Conservation (phyloP, 805 yeast species). For the Cephaloascus albidus region DNA sequence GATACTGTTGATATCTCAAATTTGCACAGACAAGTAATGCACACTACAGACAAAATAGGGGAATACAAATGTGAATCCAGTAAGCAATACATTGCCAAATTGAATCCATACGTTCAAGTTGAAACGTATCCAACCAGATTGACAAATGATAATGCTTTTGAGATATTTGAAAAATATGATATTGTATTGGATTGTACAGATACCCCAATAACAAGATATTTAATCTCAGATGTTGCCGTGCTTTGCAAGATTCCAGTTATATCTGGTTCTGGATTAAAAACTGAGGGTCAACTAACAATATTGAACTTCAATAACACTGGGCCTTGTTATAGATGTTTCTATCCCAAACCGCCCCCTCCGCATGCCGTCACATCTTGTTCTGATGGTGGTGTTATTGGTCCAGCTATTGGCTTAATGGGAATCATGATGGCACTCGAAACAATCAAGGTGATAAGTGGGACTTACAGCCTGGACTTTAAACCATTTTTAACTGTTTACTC, state of each 20-base stretch:
- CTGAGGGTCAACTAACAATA: conserved; percentile 85
- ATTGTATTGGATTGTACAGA: conserved; percentile 90
- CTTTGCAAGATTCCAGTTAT: conserved; percentile 60
- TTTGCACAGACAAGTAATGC: conserved; percentile 83
- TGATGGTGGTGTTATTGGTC: conserved; percentile 93
- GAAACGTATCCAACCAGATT: conserved; percentile 43
- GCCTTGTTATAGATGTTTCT: conserved; percentile 93
- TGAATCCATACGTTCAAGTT: conserved; percentile 65
- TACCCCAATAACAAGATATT: conserved; percentile 78
- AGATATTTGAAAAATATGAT: conserved; percentile 57
- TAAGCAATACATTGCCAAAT: conserved; percentile 29
- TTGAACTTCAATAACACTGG: conserved; percentile 58
- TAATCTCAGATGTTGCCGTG: conserved; percentile 80
- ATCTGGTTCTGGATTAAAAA: conserved; percentile 84
- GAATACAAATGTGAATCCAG: conserved; percentile 78
- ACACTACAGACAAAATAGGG: conserved; percentile 59
- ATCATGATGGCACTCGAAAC: conserved; percentile 83
- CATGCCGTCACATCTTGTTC: conserved; percentile 75
- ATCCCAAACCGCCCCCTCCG: conserved; percentile 86
- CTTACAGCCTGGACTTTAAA: conserved; percentile 43
- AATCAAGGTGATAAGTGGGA: conserved; percentile 58
- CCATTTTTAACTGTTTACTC: conserved; percentile 66
- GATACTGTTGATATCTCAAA: conserved; percentile 82
- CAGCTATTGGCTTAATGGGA: conserved; percentile 92
- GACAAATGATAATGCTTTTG: conserved; percentile 48